phyloP scores from a whole-genome alignment of 371 early-diverging fungal genomes.

The Capillidium rhysosporum region DNA sequence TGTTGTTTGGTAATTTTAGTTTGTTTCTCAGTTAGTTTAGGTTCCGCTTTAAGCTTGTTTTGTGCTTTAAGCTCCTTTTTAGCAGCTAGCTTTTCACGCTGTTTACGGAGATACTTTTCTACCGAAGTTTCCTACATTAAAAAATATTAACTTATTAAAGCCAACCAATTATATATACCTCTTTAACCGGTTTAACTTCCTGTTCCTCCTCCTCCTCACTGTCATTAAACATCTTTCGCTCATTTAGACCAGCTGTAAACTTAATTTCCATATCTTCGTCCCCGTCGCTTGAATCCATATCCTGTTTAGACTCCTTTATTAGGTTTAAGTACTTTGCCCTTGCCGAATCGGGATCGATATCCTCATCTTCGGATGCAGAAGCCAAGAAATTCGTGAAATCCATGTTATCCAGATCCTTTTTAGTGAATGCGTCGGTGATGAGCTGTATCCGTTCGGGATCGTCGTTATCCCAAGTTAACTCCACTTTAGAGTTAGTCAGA shows the following conservation, averaged over 20 bases:
- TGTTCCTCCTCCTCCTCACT: not conserved
- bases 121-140: slow-evolving; percentile 67
- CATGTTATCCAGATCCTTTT: slow-evolving; percentile 73
- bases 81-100: slow-evolving; percentile 49
- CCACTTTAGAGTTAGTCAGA: slow-evolving; percentile 80
- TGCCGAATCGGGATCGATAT: slow-evolving; percentile 33
- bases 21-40: slow-evolving; percentile 15
- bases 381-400: slow-evolving; percentile 84
- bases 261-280: slow-evolving; percentile 85
- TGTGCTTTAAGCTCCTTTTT: slow-evolving; percentile 29
- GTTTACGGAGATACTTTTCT: slow-evolving; percentile 61
- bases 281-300: slow-evolving; percentile 16
- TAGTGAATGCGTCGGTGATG: slow-evolving; percentile 61
- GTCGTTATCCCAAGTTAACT: slow-evolving; percentile 94
- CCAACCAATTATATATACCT: not conserved
- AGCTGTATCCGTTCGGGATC: slow-evolving; percentile 64
- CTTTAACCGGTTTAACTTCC: too few relatives aligned
- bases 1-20: slow-evolving; percentile 30
- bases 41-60: slow-evolving; percentile 9
- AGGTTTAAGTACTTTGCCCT: slow-evolving; percentile 43
- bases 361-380: slow-evolving; percentile 40
- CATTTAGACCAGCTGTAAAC: slow-evolving; percentile 79
- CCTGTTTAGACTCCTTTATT: slow-evolving; percentile 13
- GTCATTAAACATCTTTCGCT: slow-evolving; percentile 23
- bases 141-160: not conserved